phyloP scores from a whole-genome alignment of 129 eudicot genomes.

The Lactuca sativa region DNA sequence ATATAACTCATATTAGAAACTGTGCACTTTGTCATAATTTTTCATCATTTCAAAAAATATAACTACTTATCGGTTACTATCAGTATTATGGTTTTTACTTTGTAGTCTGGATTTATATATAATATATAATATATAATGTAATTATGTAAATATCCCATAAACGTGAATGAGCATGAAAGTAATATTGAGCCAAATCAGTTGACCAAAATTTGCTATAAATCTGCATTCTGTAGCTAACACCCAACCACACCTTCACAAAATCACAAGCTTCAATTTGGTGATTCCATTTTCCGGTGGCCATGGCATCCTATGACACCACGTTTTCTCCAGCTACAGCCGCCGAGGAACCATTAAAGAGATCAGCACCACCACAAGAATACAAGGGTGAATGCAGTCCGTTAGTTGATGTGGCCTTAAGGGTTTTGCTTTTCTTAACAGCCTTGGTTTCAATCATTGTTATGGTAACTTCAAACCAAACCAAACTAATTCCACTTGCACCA shows the following conservation, averaged over 20 bases:
- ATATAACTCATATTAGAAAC: too few relatives aligned
- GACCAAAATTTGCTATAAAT: neutral
- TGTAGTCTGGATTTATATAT: too few relatives aligned
- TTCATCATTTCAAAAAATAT: too few relatives aligned
- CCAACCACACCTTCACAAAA: conserved; percentile 14
- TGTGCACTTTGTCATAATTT: too few relatives aligned
- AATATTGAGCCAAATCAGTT: neutral
- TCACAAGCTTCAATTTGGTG: neutral
- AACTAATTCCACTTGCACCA: conserved; percentile 36
- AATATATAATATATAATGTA: too few relatives aligned
- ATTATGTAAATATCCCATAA: too few relatives aligned
- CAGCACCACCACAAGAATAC: conserved; percentile 19
- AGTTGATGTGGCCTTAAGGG: conserved; percentile 56
- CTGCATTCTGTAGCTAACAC: neutral
- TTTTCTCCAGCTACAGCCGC: neutral
- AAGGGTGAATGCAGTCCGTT: neutral
- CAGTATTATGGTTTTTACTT: too few relatives aligned
- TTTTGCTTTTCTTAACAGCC: conserved; percentile 48
- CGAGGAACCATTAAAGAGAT: neutral
- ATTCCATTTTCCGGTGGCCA: conserved; percentile 6
- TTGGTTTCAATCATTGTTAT: conserved; percentile 59
- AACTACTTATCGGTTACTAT: too few relatives aligned
- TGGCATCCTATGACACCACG: conserved; percentile 24
- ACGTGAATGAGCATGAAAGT: conserved; percentile 6
- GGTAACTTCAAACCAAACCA: conserved; percentile 70